These are phyloP conservation scores for Phoma sp. DNA, from an alignment of 2,329 filamentous ascomycete genomes.

Conservation along the genomic window DNA sequence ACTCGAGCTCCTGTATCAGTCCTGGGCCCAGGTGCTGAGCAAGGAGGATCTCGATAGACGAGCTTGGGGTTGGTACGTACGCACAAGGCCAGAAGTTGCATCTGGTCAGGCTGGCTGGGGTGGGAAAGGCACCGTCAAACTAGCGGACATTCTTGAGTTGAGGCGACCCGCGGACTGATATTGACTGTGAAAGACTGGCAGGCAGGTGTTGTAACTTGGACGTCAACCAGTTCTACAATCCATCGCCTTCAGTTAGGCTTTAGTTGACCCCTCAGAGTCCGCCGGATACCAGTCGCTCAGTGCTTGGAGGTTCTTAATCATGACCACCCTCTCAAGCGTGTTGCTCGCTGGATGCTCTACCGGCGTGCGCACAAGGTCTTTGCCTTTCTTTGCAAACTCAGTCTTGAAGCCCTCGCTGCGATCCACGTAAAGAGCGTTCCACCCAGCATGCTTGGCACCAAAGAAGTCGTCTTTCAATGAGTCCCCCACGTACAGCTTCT, in stretches of 20 bases:
- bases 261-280: background rate
- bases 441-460: conserved; percentile 57
- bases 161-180: conserved; percentile 21
- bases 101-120: conserved; percentile 81
- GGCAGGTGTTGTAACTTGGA: background rate
- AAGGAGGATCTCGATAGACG: conserved; percentile 73
- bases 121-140: conserved; percentile 72
- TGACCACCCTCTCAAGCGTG: background rate
- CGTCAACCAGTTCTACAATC: background rate
- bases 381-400: background rate
- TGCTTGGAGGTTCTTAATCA: background rate
- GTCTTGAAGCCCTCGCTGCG: conserved; percentile 27
- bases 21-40: conserved; percentile 72
- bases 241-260: background rate
- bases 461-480: conserved; percentile 59
- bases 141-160: conserved; percentile 64
- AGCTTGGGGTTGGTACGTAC: conserved; percentile 83
- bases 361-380: background rate
- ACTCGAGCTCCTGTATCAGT: conserved; percentile 73
- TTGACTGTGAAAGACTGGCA: background rate
- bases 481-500: conserved; percentile 63
- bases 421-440: conserved; percentile 55
- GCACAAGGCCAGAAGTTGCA: conserved; percentile 77
- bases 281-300: background rate
- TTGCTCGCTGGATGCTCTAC: background rate